These are phyloP conservation scores for Zygotorulaspora danielsina DNA, from an alignment of 805 yeast species.

Conservation along the genomic window DNA sequence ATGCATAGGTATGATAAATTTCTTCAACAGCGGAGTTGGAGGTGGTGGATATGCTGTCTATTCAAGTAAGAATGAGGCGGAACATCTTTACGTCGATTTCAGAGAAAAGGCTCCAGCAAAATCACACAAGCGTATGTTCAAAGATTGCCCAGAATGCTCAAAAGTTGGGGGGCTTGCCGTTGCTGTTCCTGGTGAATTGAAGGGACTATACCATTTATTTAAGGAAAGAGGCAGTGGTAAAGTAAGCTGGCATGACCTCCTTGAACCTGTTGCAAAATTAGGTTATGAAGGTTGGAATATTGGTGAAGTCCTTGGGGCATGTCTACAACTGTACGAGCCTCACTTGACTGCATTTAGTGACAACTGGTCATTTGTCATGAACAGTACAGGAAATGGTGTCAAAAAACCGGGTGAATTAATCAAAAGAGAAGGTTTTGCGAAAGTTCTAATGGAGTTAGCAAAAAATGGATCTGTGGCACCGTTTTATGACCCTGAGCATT, in stretches of 20 bases:
- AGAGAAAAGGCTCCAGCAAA: conserved; percentile 78
- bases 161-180: conserved; percentile 82
- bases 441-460: conserved; percentile 66
- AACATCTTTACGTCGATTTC: conserved; percentile 68
- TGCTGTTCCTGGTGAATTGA: conserved; percentile 87
- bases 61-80: conserved; percentile 37
- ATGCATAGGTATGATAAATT: conserved; percentile 80
- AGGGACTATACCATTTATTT: conserved; percentile 68
- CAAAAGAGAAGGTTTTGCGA: conserved; percentile 56
- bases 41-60: conserved; percentile 78
- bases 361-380: conserved; percentile 56
- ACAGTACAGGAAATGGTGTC: conserved; percentile 33
- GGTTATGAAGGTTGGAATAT: conserved; percentile 63
- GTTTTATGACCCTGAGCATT: conserved; percentile 80
- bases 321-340: conserved; percentile 40
- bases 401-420: conserved; percentile 56
- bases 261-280: conserved; percentile 69
- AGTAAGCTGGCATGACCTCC: conserved; percentile 64
- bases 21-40: conserved; percentile 85
- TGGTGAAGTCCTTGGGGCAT: conserved; percentile 41
- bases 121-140: conserved; percentile 64
- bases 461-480: conserved; percentile 69
- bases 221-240: conserved; percentile 64
- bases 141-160: conserved; percentile 44
- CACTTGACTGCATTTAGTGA: conserved; percentile 32